A percentile compares a stretch with the other conserved stretches of the same genome.
Evolutionary conservation across 108 stramenopile genomes (phyloP).

Genomic region (Fragilariopsis cylindrus): DNA sequence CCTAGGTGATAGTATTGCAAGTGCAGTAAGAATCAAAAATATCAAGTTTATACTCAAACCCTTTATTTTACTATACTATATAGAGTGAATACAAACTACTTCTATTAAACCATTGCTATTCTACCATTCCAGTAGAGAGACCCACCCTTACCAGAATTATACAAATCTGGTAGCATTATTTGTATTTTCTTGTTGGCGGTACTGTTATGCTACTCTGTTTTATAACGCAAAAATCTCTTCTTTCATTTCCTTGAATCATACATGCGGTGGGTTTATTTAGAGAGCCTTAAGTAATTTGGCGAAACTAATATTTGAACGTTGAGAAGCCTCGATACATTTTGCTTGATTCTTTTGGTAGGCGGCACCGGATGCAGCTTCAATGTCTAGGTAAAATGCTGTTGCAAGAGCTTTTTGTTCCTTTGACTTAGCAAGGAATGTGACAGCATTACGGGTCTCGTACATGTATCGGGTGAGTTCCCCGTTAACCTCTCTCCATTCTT

Average conservation of each 20-base stretch:
- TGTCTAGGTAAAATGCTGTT: constrained; percentile 73
- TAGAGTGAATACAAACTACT: constrained; percentile 12
- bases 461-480: constrained; percentile 88
- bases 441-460: constrained; percentile 89
- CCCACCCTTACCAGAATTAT: neutral
- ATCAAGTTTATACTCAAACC: constrained; percentile 15
- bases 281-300: constrained; percentile 51
- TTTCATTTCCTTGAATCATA: neutral
- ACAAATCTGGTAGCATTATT: neutral
- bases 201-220: neutral
- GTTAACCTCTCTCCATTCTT: constrained; percentile 86
- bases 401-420: constrained; percentile 68
- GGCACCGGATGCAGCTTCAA: constrained; percentile 59
- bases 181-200: too few species aligned
- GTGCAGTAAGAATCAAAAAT: neutral
- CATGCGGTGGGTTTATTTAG: constrained; percentile 32
- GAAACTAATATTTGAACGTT: constrained; percentile 40
- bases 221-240: neutral
- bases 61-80: neutral
- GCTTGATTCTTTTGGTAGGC: constrained; percentile 73
- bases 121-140: too few species aligned
- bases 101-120: neutral
- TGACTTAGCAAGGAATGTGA: constrained; percentile 65
- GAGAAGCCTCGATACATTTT: constrained; percentile 50
- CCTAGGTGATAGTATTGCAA: too few species aligned